Evolutionary conservation across 2,329 filamentous ascomycete genomes (phyloP).

Genomic region (Lasiodiplodia theobromae): DNA sequence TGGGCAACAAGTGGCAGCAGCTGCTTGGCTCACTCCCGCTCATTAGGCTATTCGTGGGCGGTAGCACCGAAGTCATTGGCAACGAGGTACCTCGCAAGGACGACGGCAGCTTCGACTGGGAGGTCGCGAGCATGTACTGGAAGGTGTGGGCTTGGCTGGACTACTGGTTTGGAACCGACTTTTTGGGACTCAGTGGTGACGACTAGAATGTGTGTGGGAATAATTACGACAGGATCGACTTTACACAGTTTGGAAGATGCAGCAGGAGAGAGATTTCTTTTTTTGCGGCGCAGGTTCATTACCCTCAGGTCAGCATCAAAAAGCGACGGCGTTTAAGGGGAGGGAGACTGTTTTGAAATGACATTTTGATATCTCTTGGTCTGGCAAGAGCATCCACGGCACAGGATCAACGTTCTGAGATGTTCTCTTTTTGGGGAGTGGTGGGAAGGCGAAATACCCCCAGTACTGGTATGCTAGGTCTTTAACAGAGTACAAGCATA

Average conservation of each 20-base stretch:
- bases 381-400: neutral
- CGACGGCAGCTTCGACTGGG: conserved; percentile 79
- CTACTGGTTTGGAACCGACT: conserved; percentile 63
- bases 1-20: conserved; percentile 50
- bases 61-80: conserved; percentile 69
- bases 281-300: conserved; percentile 11
- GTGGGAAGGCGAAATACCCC: neutral
- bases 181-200: conserved; percentile 65
- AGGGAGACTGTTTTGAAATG: neutral
- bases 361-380: neutral
- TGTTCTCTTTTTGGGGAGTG: neutral
- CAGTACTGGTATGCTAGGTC: neutral
- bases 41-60: conserved; percentile 53
- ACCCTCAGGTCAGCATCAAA: conserved; percentile 18
- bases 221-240: neutral
- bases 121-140: conserved; percentile 67
- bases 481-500: conserved; percentile 1
- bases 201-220: conserved; percentile 37
- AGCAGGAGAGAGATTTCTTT: neutral
- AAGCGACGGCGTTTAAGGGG: conserved; percentile 23
- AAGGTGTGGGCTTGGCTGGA: conserved; percentile 66
- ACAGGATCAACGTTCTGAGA: neutral
- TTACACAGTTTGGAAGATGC: neutral
- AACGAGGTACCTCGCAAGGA: conserved; percentile 76
- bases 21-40: conserved; percentile 58